Evolutionary conservation across 2,329 filamentous ascomycete species (phyloP).

Genomic region (Diaporthe australafricana): DNA sequence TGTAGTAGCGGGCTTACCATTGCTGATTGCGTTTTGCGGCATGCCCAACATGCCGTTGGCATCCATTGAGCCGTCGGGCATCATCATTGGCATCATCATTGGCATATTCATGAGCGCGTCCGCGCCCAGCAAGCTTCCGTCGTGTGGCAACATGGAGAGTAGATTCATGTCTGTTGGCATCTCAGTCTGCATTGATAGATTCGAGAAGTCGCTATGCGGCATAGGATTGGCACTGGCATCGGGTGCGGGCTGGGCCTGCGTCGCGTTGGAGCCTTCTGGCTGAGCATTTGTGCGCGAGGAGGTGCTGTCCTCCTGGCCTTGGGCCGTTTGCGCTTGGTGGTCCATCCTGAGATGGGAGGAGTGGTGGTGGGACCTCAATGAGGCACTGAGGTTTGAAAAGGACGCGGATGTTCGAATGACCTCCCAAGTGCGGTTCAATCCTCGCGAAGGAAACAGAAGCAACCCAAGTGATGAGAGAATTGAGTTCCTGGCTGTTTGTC

Average conservation of each 20-base stretch:
- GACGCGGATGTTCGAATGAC: neutral
- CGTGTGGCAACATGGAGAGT: conserved; percentile 39
- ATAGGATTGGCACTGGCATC: conserved; percentile 17
- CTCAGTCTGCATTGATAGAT: conserved; percentile 33
- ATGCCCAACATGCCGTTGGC: conserved; percentile 34
- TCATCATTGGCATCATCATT: conserved; percentile 47
- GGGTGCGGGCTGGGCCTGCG: conserved; percentile 10
- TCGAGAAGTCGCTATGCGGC: conserved; percentile 34
- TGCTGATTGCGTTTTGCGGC: conserved; percentile 36
- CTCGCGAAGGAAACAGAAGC: neutral
- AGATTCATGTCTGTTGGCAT: conserved; percentile 38
- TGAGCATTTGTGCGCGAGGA: conserved; percentile 39
- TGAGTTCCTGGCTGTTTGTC: neutral
- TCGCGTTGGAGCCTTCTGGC: neutral
- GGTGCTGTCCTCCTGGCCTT: conserved; percentile 44
- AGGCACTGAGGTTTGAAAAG: neutral
- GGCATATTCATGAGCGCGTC: conserved; percentile 43
- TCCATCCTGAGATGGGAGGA: conserved; percentile 31
- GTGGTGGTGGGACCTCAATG: neutral
- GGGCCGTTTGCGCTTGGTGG: conserved; percentile 30
- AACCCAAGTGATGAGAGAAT: neutral
- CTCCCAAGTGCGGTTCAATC: neutral
- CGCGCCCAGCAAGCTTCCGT: conserved; percentile 39
- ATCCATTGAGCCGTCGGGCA: conserved; percentile 46
- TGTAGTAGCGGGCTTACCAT: conserved; percentile 27